Conservation (phyloP, 306 rosid species). For the Vigna reflexopilosa region DNA sequence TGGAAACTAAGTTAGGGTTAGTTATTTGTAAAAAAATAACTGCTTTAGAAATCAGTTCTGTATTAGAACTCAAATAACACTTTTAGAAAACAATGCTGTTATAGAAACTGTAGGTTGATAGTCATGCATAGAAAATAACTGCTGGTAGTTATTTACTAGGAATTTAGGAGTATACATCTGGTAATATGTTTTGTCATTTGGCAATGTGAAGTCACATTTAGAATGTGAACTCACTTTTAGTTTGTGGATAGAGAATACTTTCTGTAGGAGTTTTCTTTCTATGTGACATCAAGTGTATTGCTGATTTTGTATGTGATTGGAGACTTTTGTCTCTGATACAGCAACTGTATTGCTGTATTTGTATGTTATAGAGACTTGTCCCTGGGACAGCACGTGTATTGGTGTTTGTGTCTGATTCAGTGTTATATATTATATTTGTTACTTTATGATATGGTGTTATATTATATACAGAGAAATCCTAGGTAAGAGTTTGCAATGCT, state of each 20-base stretch:
- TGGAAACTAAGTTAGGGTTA: background rate
- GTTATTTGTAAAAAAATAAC: background rate
- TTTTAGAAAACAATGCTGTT: background rate
- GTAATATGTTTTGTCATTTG: background rate
- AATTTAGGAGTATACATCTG: background rate
- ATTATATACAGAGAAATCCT: conserved; percentile 44
- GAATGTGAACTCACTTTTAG: background rate
- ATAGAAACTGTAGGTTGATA: background rate
- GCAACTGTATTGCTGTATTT: background rate
- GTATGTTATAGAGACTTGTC: background rate
- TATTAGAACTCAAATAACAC: background rate
- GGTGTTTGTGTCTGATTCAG: background rate
- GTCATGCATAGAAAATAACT: background rate
- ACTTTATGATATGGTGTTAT: background rate
- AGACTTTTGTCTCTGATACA: background rate
- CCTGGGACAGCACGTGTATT: background rate
- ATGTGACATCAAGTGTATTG: background rate
- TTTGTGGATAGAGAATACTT: background rate
- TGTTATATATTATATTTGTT: background rate
- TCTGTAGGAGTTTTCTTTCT: background rate
- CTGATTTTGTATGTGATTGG: background rate
- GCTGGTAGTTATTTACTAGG: background rate
- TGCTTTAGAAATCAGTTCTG: background rate
- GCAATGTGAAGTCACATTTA: background rate
- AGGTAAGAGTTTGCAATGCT: conserved; percentile 1